Percentiles rank a stretch among this genome's conserved stretches.
phyloP scores from a whole-genome alignment of 148 eudicot genomes.

The Linanthus parryae region DNA sequence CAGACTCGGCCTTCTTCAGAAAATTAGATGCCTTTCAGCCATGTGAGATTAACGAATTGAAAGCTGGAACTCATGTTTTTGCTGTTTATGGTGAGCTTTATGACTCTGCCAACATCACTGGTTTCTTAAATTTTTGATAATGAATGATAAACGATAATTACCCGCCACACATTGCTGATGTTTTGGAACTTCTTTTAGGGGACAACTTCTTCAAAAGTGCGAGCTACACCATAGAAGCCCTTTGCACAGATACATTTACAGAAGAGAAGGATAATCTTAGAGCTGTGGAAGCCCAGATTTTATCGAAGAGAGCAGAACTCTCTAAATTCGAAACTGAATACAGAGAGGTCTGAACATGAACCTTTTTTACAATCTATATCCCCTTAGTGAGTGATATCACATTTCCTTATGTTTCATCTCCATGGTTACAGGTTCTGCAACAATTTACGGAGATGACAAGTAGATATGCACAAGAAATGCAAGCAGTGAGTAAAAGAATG shows the following conservation, averaged over 20 bases:
- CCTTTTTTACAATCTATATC: neutral
- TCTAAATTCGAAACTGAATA: constrained; percentile 89
- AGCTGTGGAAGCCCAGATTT: constrained; percentile 70
- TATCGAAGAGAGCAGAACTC: constrained; percentile 78
- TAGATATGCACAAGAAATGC: constrained; percentile 91
- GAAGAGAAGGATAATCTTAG: constrained; percentile 78
- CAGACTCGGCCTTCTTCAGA: constrained; percentile 86
- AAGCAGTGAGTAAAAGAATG: constrained; percentile 44
- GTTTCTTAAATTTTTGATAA: constrained; percentile 3
- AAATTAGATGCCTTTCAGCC: constrained; percentile 90
- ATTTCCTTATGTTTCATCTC: constrained; percentile 11
- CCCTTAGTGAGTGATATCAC: neutral
- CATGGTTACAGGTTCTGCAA: constrained; percentile 52
- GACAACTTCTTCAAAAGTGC: constrained; percentile 91
- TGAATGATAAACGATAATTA: neutral
- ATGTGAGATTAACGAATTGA: constrained; percentile 78
- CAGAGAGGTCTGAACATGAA: constrained; percentile 53
- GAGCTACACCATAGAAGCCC: constrained; percentile 80
- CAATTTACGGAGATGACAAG: constrained; percentile 90
- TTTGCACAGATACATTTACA: constrained; percentile 57
- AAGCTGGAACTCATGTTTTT: constrained; percentile 85
- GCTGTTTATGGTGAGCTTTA: constrained; percentile 74
- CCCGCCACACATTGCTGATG: constrained; percentile 2
- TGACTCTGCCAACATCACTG: neutral
- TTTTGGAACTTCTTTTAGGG: constrained; percentile 31